Conservation (phyloP, 805 yeast species). For the Myxozyma neotropica region DNA sequence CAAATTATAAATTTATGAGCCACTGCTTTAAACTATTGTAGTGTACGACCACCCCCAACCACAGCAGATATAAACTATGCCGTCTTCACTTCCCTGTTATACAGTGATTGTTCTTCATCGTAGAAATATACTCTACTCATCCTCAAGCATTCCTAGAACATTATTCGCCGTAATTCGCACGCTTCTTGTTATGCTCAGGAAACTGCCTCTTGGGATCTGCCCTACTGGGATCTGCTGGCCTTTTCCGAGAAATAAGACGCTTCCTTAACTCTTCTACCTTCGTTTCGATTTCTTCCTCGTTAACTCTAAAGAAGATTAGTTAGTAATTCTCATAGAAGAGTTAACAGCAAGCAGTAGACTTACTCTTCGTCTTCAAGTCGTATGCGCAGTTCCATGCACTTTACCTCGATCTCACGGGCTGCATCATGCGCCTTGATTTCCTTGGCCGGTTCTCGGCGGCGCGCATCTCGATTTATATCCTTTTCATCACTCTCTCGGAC, state of each 20-base stretch:
- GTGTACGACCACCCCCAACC: too few relatives aligned
- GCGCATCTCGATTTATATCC: slow-evolving; percentile 17
- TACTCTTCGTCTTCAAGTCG: slow-evolving; percentile 35
- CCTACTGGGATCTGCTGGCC: background rate
- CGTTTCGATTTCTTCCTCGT: slow-evolving; percentile 35
- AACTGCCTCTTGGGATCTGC: background rate
- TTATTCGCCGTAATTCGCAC: background rate
- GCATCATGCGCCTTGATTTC: slow-evolving; percentile 30
- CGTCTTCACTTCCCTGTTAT: too few relatives aligned
- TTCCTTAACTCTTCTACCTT: slow-evolving; percentile 28
- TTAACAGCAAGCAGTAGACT: background rate
- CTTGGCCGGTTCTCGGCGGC: slow-evolving; percentile 16
- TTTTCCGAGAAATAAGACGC: background rate
- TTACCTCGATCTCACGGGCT: slow-evolving; percentile 34
- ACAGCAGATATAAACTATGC: too few relatives aligned
- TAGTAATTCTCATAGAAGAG: too few relatives aligned
- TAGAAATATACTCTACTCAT: too few relatives aligned
- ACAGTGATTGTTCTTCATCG: too few relatives aligned
- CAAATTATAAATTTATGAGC: too few relatives aligned
- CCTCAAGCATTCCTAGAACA: too few relatives aligned
- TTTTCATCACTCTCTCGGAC: slow-evolving; percentile 17
- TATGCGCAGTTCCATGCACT: slow-evolving; percentile 37
- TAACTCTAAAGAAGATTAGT: slow-evolving; percentile 11
- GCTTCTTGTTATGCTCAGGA: background rate
- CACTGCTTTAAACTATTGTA: too few relatives aligned